These are phyloP conservation scores for Crithidia acanthocephali DNA, from an alignment of 208 protist genomes.

Conservation along the genomic window DNA sequence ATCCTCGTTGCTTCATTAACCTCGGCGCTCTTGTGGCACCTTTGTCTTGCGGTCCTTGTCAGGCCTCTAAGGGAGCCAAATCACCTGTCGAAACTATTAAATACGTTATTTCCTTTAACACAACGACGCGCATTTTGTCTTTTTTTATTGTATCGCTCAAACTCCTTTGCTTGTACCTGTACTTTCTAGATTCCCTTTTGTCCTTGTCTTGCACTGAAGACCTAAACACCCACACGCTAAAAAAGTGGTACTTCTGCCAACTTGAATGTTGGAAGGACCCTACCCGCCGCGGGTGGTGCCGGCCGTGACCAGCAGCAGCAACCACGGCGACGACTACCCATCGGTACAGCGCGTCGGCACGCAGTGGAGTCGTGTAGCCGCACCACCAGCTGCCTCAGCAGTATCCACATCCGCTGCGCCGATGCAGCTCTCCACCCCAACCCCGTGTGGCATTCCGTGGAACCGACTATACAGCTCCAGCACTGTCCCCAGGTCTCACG, in stretches of 20 bases:
- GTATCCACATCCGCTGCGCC: too few species aligned
- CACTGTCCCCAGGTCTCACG: not conserved
- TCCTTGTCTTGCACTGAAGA: not conserved
- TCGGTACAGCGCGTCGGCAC: not conserved
- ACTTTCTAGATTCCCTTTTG: not conserved
- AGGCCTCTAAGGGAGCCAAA: too few species aligned
- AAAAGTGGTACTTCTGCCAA: not conserved
- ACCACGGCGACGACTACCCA: not conserved
- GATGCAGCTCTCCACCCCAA: slow-evolving; percentile 1
- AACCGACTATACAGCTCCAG: slow-evolving; percentile 14
- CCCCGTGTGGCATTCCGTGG: slow-evolving; percentile 26
- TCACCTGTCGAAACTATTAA: too few species aligned
- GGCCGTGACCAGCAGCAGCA: not conserved
- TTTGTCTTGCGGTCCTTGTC: too few species aligned
- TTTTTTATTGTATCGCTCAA: not conserved
- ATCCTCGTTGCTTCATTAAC: too few species aligned
- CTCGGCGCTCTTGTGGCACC: too few species aligned
- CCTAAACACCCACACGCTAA: not conserved
- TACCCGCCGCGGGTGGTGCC: slow-evolving; percentile 20
- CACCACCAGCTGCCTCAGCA: not conserved
- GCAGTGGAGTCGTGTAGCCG: slow-evolving; percentile 3
- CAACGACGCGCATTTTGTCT: not conserved
- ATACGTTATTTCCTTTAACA: too few species aligned
- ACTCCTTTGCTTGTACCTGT: not conserved
- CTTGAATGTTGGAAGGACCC: slow-evolving; percentile 12